These are phyloP conservation scores for Neocucurbitaria cava DNA, from an alignment of 2,329 filamentous ascomycete genomes.

Conservation along the genomic window DNA sequence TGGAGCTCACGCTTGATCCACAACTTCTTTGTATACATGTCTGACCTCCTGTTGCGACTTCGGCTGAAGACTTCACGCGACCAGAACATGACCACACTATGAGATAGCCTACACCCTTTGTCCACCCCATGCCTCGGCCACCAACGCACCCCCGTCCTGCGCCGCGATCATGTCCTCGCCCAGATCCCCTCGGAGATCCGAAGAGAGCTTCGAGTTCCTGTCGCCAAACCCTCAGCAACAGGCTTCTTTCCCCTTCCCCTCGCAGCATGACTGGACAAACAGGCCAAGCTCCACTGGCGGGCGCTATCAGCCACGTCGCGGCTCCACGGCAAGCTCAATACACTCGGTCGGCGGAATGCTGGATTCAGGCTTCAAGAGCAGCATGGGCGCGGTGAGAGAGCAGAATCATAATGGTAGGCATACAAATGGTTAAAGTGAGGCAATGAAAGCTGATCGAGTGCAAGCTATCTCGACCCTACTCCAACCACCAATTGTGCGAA, in stretches of 20 bases:
- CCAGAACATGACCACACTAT: conserved; percentile 1
- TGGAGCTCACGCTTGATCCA: background rate
- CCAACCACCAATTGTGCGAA: conserved; percentile 86
- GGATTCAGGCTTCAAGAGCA: conserved; percentile 69
- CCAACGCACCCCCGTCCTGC: conserved; percentile 32
- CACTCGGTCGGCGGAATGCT: conserved; percentile 85
- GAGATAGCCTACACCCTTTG: conserved; percentile 19
- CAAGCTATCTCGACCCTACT: conserved; percentile 91
- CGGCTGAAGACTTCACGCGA: background rate
- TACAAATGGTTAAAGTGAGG: background rate
- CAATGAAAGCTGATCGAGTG: conserved; percentile 17
- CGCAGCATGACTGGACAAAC: conserved; percentile 62
- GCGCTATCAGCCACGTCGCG: conserved; percentile 68
- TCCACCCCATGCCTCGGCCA: conserved; percentile 45
- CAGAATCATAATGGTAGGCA: conserved; percentile 79
- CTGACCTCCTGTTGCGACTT: background rate
- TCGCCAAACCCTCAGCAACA: conserved; percentile 50
- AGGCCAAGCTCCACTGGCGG: conserved; percentile 56
- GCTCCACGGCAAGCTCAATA: conserved; percentile 86
- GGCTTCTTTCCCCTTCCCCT: conserved; percentile 62
- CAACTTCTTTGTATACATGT: background rate
- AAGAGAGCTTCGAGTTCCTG: conserved; percentile 58
- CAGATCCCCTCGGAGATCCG: conserved; percentile 52
- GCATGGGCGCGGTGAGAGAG: conserved; percentile 69
- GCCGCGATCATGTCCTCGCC: conserved; percentile 50